Conservation (phyloP, 1,139 yeast species). For the Cylindricascospora bacillispora region DNA sequence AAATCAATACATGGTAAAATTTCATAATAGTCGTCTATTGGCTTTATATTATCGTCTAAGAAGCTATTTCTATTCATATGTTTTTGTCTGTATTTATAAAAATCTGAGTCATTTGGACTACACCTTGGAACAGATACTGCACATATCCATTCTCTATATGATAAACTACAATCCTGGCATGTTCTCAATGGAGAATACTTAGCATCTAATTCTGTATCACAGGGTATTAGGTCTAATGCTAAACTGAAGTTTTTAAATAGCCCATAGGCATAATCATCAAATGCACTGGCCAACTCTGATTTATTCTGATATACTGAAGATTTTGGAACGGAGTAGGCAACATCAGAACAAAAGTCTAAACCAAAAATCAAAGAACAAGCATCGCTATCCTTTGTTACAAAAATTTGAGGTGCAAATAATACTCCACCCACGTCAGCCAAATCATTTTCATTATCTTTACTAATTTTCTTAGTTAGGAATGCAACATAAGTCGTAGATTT, state of each 20-base stretch:
- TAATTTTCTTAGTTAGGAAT: slow-evolving; percentile 37
- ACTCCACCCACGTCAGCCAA: slow-evolving; percentile 46
- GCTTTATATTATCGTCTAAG: slow-evolving; percentile 44
- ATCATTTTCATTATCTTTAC: slow-evolving; percentile 27
- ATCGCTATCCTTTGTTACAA: slow-evolving; percentile 43
- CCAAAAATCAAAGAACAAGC: slow-evolving; percentile 63
- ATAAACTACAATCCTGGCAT: slow-evolving; percentile 57
- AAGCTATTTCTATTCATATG: slow-evolving; percentile 51
- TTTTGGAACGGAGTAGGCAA: slow-evolving; percentile 83
- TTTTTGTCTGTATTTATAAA: slow-evolving; percentile 36
- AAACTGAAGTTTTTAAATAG: slow-evolving; percentile 56
- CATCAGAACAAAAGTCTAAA: slow-evolving; percentile 63
- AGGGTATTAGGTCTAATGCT: slow-evolving; percentile 65
- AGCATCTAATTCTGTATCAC: slow-evolving; percentile 61
- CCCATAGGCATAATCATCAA: slow-evolving; percentile 49
- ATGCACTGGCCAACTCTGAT: slow-evolving; percentile 30
- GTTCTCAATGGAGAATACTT: slow-evolving; percentile 59
- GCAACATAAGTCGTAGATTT: slow-evolving; percentile 53
- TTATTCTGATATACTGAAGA: slow-evolving; percentile 20
- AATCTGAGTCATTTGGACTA: slow-evolving; percentile 36
- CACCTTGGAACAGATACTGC: slow-evolving; percentile 87
- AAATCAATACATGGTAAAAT: slow-evolving; percentile 75
- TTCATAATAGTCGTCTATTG: slow-evolving; percentile 57
- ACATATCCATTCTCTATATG: slow-evolving; percentile 85
- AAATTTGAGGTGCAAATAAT: slow-evolving; percentile 44